Evolutionary conservation across 768 basidiomycete genomes (phyloP).

Genomic region (Tricholoma furcatifolium): DNA sequence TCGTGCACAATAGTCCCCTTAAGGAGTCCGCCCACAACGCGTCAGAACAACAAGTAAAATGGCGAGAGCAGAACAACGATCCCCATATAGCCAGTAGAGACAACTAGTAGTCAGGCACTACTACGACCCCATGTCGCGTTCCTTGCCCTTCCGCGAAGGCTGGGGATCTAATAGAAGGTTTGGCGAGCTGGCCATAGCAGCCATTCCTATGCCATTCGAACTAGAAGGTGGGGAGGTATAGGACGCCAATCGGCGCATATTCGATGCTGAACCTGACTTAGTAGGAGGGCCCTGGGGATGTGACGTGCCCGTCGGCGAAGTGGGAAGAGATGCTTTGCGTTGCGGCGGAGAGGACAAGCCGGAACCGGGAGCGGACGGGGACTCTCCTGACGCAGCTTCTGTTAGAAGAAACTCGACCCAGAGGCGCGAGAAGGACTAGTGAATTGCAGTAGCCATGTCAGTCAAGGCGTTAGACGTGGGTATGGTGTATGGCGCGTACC

Average conservation of each 20-base stretch:
- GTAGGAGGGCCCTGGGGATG: constrained; percentile 1
- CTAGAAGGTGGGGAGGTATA: constrained; percentile 4
- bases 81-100: neutral
- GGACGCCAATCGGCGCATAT: constrained; percentile 9
- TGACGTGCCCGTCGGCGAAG: constrained; percentile 6
- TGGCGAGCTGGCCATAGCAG: constrained; percentile 10
- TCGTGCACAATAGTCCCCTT: neutral
- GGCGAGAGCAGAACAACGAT: too few species aligned
- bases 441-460: neutral
- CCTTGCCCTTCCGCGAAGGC: constrained; percentile 17
- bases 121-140: constrained; percentile 12
- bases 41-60: neutral
- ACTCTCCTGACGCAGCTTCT: constrained; percentile 63
- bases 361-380: constrained; percentile 19
- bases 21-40: neutral
- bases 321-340: constrained; percentile 12
- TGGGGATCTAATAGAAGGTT: constrained; percentile 9
- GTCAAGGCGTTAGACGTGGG: neutral
- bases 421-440: constrained; percentile 91
- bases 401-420: constrained; percentile 99
- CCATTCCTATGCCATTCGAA: constrained; percentile 2
- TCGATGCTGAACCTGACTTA: neutral
- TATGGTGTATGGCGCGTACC: constrained; percentile 39
- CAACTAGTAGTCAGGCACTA: neutral
- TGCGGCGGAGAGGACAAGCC: neutral